Evolutionary conservation across 1,284 basidiomycete species (phyloP).

Genomic region (Violaceomyces palustris): DNA sequence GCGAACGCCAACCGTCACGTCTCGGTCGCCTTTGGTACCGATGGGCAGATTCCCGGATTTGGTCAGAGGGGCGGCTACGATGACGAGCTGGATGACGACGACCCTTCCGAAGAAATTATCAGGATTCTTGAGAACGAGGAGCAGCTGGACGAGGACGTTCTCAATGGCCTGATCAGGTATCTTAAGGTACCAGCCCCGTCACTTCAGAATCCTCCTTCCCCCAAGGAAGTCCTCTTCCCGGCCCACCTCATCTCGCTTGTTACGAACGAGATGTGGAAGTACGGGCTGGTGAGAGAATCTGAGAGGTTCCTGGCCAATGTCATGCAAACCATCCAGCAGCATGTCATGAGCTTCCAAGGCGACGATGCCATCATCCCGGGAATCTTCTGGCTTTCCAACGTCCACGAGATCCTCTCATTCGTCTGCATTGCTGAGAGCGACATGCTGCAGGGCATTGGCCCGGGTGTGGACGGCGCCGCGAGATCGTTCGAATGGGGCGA

Average conservation of each 20-base stretch:
- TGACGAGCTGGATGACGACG: conserved; percentile 60
- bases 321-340: conserved; percentile 95
- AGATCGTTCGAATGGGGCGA: conserved; percentile 94
- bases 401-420: conserved; percentile 99
- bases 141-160: conserved; percentile 86
- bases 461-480: conserved; percentile 79
- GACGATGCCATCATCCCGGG: conserved; percentile 95
- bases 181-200: conserved; percentile 90
- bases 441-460: conserved; percentile 94
- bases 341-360: conserved; percentile 88
- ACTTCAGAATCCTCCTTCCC: conserved; percentile 80
- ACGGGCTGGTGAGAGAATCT: conserved; percentile 91
- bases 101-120: conserved; percentile 91
- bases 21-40: conserved; percentile 67
- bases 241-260: conserved; percentile 97
- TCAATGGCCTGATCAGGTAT: conserved; percentile 82
- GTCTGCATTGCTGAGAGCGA: conserved; percentile 97
- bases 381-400: conserved; percentile 98
- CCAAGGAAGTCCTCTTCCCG: conserved; percentile 98
- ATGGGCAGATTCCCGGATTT: conserved; percentile 39
- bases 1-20: conserved; percentile 73
- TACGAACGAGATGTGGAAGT: conserved; percentile 99
- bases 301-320: conserved; percentile 97
- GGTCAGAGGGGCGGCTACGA: conserved; percentile 30
- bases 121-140: conserved; percentile 85